These are phyloP conservation scores for Cladosporium phlei DNA, from an alignment of 2,329 filamentous ascomycete genomes.

Conservation along the genomic window DNA sequence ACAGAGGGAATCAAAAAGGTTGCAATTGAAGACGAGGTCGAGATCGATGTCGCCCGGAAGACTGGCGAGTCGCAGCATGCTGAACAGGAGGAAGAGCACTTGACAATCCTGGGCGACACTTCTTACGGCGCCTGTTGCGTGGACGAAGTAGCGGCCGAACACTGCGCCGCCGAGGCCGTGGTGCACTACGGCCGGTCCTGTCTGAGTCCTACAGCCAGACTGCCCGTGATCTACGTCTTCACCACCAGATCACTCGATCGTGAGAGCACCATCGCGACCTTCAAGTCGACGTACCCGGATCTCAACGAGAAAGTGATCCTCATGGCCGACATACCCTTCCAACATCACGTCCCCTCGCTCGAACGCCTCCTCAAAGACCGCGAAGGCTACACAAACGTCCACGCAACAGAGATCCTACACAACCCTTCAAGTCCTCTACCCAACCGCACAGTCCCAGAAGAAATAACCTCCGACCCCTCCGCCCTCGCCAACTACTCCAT, in stretches of 20 bases:
- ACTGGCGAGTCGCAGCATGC: not conserved
- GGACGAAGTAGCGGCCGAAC: slow-evolving; percentile 93
- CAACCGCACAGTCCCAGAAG: slow-evolving; percentile 66
- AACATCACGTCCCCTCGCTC: slow-evolving; percentile 64
- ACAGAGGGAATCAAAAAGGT: not conserved
- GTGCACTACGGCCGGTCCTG: slow-evolving; percentile 93
- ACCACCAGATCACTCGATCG: slow-evolving; percentile 67
- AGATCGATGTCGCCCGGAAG: slow-evolving; percentile 8
- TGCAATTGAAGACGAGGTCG: not conserved
- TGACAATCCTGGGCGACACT: slow-evolving; percentile 90
- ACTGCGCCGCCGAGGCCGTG: slow-evolving; percentile 82
- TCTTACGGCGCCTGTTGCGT: slow-evolving; percentile 97
- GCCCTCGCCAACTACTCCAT: slow-evolving; percentile 64
- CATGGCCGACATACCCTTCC: slow-evolving; percentile 86
- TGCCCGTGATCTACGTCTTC: slow-evolving; percentile 89
- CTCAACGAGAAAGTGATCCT: slow-evolving; percentile 63
- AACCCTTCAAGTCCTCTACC: slow-evolving; percentile 77
- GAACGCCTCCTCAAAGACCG: slow-evolving; percentile 48
- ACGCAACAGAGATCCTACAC: slow-evolving; percentile 67
- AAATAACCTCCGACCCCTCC: slow-evolving; percentile 41
- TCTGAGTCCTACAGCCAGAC: slow-evolving; percentile 77
- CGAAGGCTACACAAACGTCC: slow-evolving; percentile 66
- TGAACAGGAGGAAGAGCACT: slow-evolving; percentile 40
- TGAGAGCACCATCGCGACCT: slow-evolving; percentile 54
- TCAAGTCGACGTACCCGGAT: slow-evolving; percentile 64